phyloP scores from a whole-genome alignment of 441 rosid species.

The Manihot esculenta region DNA sequence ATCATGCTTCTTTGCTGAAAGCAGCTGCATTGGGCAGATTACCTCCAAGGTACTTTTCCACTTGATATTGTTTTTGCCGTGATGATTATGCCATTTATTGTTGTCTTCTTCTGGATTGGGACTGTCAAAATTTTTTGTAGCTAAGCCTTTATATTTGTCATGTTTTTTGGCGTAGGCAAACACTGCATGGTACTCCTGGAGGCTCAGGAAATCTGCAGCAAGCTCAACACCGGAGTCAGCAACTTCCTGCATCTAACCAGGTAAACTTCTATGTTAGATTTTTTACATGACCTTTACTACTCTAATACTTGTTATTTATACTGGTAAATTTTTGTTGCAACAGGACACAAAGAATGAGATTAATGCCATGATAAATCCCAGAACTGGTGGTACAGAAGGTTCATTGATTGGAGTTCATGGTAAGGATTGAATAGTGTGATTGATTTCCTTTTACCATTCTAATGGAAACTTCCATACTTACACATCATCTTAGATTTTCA shows the following conservation, averaged over 20 bases:
- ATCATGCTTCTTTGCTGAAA: slow-evolving; percentile 70
- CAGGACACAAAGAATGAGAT: slow-evolving; percentile 87
- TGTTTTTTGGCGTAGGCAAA: slow-evolving; percentile 50
- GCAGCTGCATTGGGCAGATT: slow-evolving; percentile 69
- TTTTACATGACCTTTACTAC: not conserved
- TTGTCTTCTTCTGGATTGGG: not conserved
- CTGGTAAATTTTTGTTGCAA: slow-evolving; percentile 5
- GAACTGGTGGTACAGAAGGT: slow-evolving; percentile 72
- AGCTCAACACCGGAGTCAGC: slow-evolving; percentile 72
- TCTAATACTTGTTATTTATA: not conserved
- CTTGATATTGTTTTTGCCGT: not conserved
- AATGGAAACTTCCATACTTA: not conserved
- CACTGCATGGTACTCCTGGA: slow-evolving; percentile 59
- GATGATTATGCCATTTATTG: not conserved
- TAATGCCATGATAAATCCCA: slow-evolving; percentile 65
- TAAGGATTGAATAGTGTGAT: slow-evolving; percentile 21
- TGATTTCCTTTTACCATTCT: not conserved
- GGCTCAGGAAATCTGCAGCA: slow-evolving; percentile 58
- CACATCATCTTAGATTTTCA: not conserved
- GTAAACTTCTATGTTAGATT: slow-evolving; percentile 31
- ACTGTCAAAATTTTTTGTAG: not conserved
- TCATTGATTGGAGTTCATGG: slow-evolving; percentile 78
- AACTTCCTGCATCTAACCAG: slow-evolving; percentile 57
- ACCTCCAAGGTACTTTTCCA: slow-evolving; percentile 64
- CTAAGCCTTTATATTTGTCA: slow-evolving; percentile 15